A percentile compares a stretch with the other conserved stretches of the same genome.
Conservation (phyloP, 108 stramenopile genomes). For the Conticribra guillardii region DNA sequence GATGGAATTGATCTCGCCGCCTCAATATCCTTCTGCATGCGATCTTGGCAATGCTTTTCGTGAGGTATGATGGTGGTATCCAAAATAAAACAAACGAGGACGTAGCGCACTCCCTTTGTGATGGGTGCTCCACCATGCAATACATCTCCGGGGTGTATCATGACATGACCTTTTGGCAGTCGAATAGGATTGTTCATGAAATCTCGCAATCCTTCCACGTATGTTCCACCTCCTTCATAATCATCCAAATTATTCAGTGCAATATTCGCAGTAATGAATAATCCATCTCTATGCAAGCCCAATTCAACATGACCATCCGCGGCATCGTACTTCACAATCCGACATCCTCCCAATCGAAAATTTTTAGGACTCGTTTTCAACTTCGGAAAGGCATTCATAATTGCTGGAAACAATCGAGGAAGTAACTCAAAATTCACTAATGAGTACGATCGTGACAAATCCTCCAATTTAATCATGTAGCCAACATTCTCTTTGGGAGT, state of each 20-base stretch:
- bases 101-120: slow-evolving; percentile 40
- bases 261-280: slow-evolving; percentile 46
- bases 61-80: slow-evolving; percentile 39
- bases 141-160: slow-evolving; percentile 45
- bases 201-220: slow-evolving; percentile 18
- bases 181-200: slow-evolving; percentile 32
- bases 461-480: slow-evolving; percentile 32
- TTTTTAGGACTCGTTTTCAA: slow-evolving; percentile 11
- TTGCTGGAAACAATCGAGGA: slow-evolving; percentile 35
- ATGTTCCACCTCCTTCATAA: slow-evolving; percentile 42
- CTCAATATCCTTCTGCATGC: slow-evolving; percentile 40
- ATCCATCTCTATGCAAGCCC: slow-evolving; percentile 44
- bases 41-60: slow-evolving; percentile 45
- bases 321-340: slow-evolving; percentile 49
- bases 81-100: slow-evolving; percentile 43
- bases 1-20: slow-evolving; percentile 22
- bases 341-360: slow-evolving; percentile 38
- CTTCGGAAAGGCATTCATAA: slow-evolving; percentile 29
- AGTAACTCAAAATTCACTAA: slow-evolving; percentile 44
- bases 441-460: slow-evolving; percentile 26
- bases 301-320: slow-evolving; percentile 35
- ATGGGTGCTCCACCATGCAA: slow-evolving; percentile 44
- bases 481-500: slow-evolving; percentile 39
- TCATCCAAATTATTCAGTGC: slow-evolving; percentile 37
- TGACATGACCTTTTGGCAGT: slow-evolving; percentile 25